Percentiles rank a stretch among this genome's conserved stretches.
phyloP scores from a whole-genome alignment of 2,329 filamentous ascomycete genomes.

The Cryphonectria parasitica region DNA sequence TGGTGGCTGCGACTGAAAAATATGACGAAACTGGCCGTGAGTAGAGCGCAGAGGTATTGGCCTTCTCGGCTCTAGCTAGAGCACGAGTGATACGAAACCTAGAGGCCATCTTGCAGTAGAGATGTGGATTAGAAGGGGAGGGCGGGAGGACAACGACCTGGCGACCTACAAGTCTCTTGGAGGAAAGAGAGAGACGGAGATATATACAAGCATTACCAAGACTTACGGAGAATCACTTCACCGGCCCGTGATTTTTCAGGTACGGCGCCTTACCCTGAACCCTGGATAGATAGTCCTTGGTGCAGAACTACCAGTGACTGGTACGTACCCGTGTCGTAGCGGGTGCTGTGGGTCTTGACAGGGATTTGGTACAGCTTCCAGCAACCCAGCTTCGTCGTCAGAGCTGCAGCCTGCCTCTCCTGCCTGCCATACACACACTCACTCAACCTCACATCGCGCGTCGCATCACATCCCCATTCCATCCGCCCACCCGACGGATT shows the following conservation, averaged over 20 bases:
- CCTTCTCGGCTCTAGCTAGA: slow-evolving; percentile 22
- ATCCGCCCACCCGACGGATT: slow-evolving; percentile 17
- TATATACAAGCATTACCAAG: background rate
- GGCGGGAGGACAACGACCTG: background rate
- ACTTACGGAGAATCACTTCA: background rate
- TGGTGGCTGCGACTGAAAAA: slow-evolving; percentile 23
- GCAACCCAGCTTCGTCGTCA: slow-evolving; percentile 30
- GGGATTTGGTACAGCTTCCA: slow-evolving; percentile 15
- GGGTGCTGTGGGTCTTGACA: background rate
- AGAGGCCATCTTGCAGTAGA: slow-evolving; percentile 24
- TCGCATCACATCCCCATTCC: slow-evolving; percentile 8
- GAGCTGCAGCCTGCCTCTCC: slow-evolving; percentile 32
- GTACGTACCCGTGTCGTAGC: background rate
- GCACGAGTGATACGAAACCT: slow-evolving; percentile 25
- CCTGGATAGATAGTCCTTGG: background rate
- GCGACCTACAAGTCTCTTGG: background rate
- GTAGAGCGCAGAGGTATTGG: slow-evolving; percentile 13
- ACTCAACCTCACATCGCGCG: slow-evolving; percentile 29
- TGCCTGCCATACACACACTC: slow-evolving; percentile 3
- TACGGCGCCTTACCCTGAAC: background rate
- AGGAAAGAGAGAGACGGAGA: background rate
- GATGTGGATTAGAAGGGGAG: background rate
- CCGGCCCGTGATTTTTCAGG: background rate
- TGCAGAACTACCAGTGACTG: background rate
- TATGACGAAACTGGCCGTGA: slow-evolving; percentile 18